phyloP scores from a whole-genome alignment of 306 rosid genomes.

The Senna siamea region DNA sequence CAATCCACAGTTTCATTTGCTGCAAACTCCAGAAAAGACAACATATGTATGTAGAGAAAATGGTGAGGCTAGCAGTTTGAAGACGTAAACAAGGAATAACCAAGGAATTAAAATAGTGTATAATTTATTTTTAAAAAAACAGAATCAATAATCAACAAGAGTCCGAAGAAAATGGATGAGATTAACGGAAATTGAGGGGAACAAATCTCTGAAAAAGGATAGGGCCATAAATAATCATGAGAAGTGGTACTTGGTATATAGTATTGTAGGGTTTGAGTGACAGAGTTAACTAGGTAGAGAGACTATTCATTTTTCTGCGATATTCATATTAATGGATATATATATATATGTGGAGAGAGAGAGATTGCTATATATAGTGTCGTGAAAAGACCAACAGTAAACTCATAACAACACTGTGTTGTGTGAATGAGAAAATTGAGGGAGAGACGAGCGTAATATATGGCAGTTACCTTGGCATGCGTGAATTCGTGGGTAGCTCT shows the following conservation, averaged over 20 bases:
- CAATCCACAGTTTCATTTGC: too few relatives aligned
- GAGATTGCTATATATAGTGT: neutral
- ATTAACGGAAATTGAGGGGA: slow-evolving; percentile 11
- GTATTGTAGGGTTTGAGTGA: neutral
- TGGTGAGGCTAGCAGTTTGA: too few relatives aligned
- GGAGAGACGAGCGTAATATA: neutral
- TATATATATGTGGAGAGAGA: too few relatives aligned
- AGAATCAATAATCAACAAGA: too few relatives aligned
- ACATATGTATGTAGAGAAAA: too few relatives aligned
- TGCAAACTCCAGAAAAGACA: too few relatives aligned
- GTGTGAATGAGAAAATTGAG: neutral
- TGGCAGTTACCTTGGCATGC: slow-evolving; percentile 29
- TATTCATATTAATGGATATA: neutral
- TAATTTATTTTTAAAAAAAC: too few relatives aligned
- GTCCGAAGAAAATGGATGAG: slow-evolving; percentile 28
- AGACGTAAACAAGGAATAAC: too few relatives aligned
- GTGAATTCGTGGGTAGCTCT: neutral
- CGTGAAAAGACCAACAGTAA: slow-evolving; percentile 5
- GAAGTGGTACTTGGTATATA: neutral
- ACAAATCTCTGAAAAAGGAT: slow-evolving; percentile 8
- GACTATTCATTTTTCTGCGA: neutral
- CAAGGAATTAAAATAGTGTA: too few relatives aligned
- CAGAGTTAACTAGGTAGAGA: neutral
- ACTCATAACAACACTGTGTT: too few relatives aligned
- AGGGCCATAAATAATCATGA: slow-evolving; percentile 6